phyloP scores from a whole-genome alignment of 257 asterid species.

The Nicotiana benthamiana region DNA sequence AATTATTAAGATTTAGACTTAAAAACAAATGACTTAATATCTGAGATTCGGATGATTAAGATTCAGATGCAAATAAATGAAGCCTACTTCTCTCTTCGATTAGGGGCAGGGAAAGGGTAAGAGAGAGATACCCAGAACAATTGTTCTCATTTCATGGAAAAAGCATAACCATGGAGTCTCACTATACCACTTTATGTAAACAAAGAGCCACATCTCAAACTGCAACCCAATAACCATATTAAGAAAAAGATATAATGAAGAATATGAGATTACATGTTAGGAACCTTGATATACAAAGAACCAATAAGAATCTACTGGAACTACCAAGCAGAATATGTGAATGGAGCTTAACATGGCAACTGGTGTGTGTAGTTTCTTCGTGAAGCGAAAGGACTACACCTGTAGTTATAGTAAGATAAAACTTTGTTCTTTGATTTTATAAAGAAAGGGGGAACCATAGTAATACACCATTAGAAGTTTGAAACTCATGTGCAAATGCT shows the following conservation, averaged over 20 bases:
- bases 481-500: neutral
- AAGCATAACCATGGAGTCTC: neutral
- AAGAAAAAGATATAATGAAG: neutral
- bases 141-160: neutral
- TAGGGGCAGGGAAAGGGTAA: neutral
- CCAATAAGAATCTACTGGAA: neutral
- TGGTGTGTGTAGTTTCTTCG: neutral
- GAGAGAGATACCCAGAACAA: neutral
- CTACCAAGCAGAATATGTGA: neutral
- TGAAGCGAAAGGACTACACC: neutral
- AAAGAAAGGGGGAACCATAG: neutral
- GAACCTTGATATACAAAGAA: neutral
- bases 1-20: no score
- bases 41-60: no score
- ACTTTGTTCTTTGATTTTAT: neutral
- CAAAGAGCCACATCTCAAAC: neutral
- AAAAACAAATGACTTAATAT: no score
- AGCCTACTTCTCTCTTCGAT: neutral
- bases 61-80: no score
- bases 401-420: neutral
- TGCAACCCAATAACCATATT: neutral
- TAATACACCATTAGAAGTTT: neutral
- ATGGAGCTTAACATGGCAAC: neutral
- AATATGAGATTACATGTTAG: neutral
- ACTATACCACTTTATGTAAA: neutral